Percentiles rank a stretch among this genome's conserved stretches.
These are phyloP conservation scores for Orbilia ellipsospora DNA, from an alignment of 2,329 filamentous ascomycete species.

Conservation along the genomic window DNA sequence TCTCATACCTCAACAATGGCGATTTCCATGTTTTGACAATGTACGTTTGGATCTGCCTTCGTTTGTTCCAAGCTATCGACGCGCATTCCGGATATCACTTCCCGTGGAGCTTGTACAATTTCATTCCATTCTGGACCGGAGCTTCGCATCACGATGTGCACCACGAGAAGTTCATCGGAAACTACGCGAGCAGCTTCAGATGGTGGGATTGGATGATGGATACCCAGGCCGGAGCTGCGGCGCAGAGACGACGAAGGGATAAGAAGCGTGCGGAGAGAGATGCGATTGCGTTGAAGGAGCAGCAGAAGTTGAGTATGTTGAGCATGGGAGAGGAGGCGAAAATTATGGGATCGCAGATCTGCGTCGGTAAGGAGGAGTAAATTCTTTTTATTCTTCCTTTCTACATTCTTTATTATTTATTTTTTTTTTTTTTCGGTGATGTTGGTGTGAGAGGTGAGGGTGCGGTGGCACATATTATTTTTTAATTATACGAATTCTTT, in stretches of 20 bases:
- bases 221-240: slow-evolving; percentile 90
- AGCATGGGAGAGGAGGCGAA: slow-evolving; percentile 26
- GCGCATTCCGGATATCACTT: slow-evolving; percentile 98
- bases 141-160: slow-evolving; percentile 96
- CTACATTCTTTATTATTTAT: neutral
- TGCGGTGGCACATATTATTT: too few relatives aligned
- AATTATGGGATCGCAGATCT: slow-evolving; percentile 46
- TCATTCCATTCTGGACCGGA: slow-evolving; percentile 97
- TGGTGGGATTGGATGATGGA: slow-evolving; percentile 98
- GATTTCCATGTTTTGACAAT: slow-evolving; percentile 96
- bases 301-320: slow-evolving; percentile 65
- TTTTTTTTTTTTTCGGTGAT: neutral
- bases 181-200: slow-evolving; percentile 96
- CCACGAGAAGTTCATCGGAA: slow-evolving; percentile 98
- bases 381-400: neutral
- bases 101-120: slow-evolving; percentile 94
- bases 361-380: neutral
- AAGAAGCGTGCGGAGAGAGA: slow-evolving; percentile 75
- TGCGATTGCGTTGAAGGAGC: slow-evolving; percentile 71
- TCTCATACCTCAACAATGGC: slow-evolving; percentile 78
- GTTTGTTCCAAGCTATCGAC: slow-evolving; percentile 97
- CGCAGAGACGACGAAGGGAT: slow-evolving; percentile 83
- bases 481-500: too few relatives aligned
- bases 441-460: neutral
- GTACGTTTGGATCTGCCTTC: slow-evolving; percentile 94